phyloP scores from a whole-genome alignment of 2,329 filamentous ascomycete species.

The Penicillium sp. region DNA sequence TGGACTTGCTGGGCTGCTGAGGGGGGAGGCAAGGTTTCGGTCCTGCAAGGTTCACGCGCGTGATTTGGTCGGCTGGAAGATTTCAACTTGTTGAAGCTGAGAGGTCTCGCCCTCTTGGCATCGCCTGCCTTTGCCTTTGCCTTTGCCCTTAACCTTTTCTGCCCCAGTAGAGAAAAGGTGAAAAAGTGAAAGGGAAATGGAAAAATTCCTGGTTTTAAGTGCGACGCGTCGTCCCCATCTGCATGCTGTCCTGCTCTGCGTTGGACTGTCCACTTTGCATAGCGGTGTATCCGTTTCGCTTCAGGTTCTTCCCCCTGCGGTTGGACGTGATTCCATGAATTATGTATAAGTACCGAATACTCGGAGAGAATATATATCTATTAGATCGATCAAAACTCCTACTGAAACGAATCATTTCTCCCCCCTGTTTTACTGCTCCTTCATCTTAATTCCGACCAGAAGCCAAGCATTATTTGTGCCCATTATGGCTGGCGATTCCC shows the following conservation, averaged over 20 bases:
- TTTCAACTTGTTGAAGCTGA: not conserved
- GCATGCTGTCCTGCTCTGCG: not conserved
- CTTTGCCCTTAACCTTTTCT: not conserved
- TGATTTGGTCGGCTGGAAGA: slow-evolving; percentile 15
- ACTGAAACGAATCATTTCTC: too few species aligned
- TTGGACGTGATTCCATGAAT: too few species aligned
- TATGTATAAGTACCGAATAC: too few species aligned
- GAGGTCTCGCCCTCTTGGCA: slow-evolving; percentile 17
- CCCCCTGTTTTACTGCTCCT: not conserved
- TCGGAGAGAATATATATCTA: too few species aligned
- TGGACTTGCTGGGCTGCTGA: not conserved
- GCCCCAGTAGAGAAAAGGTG: not conserved
- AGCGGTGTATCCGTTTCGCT: not conserved
- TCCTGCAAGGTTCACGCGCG: slow-evolving; percentile 7
- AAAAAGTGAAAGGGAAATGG: not conserved
- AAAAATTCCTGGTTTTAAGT: not conserved
- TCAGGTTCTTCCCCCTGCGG: too few species aligned
- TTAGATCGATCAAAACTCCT: not conserved
- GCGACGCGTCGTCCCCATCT: not conserved
- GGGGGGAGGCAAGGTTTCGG: not conserved
- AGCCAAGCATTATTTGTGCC: slow-evolving; percentile 4
- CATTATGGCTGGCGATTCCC: slow-evolving; percentile 7
- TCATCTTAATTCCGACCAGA: slow-evolving; percentile 14
- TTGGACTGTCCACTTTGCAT: not conserved
- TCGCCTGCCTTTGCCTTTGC: slow-evolving; percentile 9